Percentiles rank a stretch among this genome's conserved stretches.
Evolutionary conservation across 148 eudicot species (phyloP).

Genomic region (Pharnaceum exiguum): DNA sequence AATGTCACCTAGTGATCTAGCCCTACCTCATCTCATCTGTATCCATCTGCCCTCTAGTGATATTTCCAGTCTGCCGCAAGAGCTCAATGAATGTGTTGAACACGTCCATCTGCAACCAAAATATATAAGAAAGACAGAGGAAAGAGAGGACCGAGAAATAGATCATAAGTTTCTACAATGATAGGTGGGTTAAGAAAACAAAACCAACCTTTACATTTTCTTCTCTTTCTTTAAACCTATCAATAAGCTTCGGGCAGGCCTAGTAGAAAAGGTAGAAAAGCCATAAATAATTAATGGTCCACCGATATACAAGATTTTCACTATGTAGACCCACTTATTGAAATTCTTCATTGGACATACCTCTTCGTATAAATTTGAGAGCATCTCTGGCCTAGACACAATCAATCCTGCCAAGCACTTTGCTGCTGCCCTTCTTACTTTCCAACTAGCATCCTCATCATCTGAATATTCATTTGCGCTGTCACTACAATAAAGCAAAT

Average conservation of each 20-base stretch:
- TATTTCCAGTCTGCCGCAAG: constrained; percentile 90
- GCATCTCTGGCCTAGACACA: constrained; percentile 97
- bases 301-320: no score
- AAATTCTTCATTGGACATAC: constrained; percentile 26
- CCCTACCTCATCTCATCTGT: constrained; percentile 74
- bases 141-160: background rate
- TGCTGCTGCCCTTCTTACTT: constrained; percentile 97
- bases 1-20: no score
- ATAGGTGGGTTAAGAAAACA: background rate
- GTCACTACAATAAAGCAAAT: constrained; percentile 51
- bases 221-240: constrained; percentile 93
- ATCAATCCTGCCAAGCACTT: constrained; percentile 90
- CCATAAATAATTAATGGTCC: background rate
- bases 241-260: constrained; percentile 97
- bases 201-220: constrained; percentile 83
- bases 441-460: constrained; percentile 99
- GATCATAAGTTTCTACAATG: background rate
- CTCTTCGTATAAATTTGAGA: constrained; percentile 73
- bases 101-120: constrained; percentile 78
- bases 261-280: constrained; percentile 23
- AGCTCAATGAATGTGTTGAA: constrained; percentile 96
- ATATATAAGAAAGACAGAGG: constrained; percentile 6
- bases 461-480: constrained; percentile 96
- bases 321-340: no score
- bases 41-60: constrained; percentile 81